Base-by-base conservation (phyloP, 768 basidiomycete species). In the Rhizopogon roseolus region DNA sequence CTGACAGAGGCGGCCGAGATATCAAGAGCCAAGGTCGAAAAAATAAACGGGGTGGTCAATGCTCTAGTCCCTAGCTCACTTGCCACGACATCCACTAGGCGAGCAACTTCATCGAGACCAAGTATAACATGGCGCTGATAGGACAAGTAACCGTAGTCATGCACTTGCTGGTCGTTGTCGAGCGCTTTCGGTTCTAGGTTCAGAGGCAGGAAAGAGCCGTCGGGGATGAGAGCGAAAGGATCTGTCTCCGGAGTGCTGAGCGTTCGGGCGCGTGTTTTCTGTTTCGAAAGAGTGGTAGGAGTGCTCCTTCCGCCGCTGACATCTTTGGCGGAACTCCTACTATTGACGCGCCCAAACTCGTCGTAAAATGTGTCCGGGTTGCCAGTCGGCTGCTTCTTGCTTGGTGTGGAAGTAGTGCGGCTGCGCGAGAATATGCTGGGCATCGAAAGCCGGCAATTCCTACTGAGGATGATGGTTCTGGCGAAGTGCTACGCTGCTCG, bases 21-120 rank as follows among this genome's bases (percentile, higher is more conserved):
- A 62, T 97, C 94, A 56, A 98, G 82, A 14, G 93, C 93, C 60
- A 88, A 82, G 28, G 82, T 84, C 37, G 90, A 91, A 74, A 98
- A 96, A 57, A 98, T 85, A 71, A 97, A 87, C 19, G 95, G 94
- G 3, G 91, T 93, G 19, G 87, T 86, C 56, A 97, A 78, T 62
- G 85, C 89, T 61, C 89, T 78, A 52, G 81, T 76, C 57, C 78
- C 78, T 52, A 93, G 81, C 70, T 90, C 88, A 50, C 81, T 76
- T 44, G 82, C 78, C 53, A 91, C 72, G 54, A 83, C 81, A 41
- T 80, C 77, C n/a, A 91, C 85, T 44, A 93, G 81, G 41, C 81
- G 78, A 6, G 80, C 78, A 39, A 88, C 80, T 62, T 90, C 81
- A 50, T 86, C 82, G 14, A 90, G 77, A n/a, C 86, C 86, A 0